Base-by-base conservation (phyloP, 2,329 filamentous ascomycete species). In the Xylaria sp. region DNA sequence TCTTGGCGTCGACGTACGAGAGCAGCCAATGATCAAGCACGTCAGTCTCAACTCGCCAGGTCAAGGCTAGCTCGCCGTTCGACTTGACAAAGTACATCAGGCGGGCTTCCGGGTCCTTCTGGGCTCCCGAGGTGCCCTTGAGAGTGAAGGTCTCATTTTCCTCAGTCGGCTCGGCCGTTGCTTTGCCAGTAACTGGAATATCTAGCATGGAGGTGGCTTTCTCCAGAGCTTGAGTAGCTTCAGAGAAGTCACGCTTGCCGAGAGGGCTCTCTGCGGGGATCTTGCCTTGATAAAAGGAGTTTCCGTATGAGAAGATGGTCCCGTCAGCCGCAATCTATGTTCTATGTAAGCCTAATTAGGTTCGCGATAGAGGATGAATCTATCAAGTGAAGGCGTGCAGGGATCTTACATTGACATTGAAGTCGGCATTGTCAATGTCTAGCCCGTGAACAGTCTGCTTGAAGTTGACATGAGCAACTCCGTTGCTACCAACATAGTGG, bases 21-120 rank as follows among this genome's bases (percentile, higher is more conserved):
- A 88, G 77, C n/a, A 89, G 82, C 86, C 86, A 90, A 78, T 88
- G 86, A 68, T 84, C 82, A 9, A 81, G 68, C 48, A 88, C 77
- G 65, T 89, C 86, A 2, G 87, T 89, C 81, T 89, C 87, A 12
- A 90, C 80, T 74, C 87, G 81, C 87, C 87, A 90, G 0, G 85
- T 80, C 23, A 89, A 79, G 6, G 81, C 81, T 4, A 90, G 79
- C 1, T 74, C 78, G 55, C 82, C 82, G 48, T 86, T 82, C 0
- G 79, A 75, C 67, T 83, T 85, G 72, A 83, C 80, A 50, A 88
- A 81, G 77, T 89, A 90, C 44, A 87, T 83, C 2, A 89, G 81
- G 69, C 83, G 83, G 3, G 86, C 86, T 72, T 87, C 82, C 0
- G 87, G 87, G 66, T 88, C 85, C 40, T 81, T 81, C 25, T 82